These are phyloP conservation scores for Conticribra guillardii DNA, from an alignment of 108 stramenopile genomes.

Conservation along the genomic window DNA sequence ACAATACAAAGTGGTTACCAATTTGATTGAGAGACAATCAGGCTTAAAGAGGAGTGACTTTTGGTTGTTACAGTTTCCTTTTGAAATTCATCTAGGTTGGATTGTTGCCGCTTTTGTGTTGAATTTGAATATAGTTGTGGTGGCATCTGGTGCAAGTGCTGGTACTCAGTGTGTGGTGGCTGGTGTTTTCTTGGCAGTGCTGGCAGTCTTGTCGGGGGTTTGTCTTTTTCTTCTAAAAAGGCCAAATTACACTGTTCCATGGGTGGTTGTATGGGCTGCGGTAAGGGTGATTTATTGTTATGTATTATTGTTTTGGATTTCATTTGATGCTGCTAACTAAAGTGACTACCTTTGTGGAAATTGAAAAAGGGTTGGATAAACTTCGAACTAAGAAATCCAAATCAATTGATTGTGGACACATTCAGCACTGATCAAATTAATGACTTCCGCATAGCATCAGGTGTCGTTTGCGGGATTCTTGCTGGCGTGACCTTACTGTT, in stretches of 20 bases:
- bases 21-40: neutral
- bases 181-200: conserved; percentile 41
- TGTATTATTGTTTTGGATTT: neutral
- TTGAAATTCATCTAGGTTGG: conserved; percentile 41
- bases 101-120: conserved; percentile 33
- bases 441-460: neutral
- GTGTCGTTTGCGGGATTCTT: neutral
- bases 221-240: conserved; percentile 31
- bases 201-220: conserved; percentile 44
- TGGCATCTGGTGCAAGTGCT: conserved; percentile 27
- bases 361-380: conserved; percentile 36
- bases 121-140: conserved; percentile 29
- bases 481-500: neutral
- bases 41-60: conserved; percentile 24
- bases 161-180: conserved; percentile 47
- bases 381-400: conserved; percentile 55
- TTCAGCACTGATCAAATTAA: conserved; percentile 34
- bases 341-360: neutral
- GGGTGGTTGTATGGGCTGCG: conserved; percentile 67
- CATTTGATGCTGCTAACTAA: neutral
- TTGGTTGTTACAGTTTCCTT: conserved; percentile 59
- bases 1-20: conserved; percentile 10
- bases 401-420: conserved; percentile 52
- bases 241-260: conserved; percentile 55
- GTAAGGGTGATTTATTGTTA: conserved; percentile 19